Percentiles rank a stretch among this genome's conserved stretches.
These are phyloP conservation scores for Penicillium nordicum DNA, from an alignment of 2,329 filamentous ascomycete genomes.

Conservation along the genomic window DNA sequence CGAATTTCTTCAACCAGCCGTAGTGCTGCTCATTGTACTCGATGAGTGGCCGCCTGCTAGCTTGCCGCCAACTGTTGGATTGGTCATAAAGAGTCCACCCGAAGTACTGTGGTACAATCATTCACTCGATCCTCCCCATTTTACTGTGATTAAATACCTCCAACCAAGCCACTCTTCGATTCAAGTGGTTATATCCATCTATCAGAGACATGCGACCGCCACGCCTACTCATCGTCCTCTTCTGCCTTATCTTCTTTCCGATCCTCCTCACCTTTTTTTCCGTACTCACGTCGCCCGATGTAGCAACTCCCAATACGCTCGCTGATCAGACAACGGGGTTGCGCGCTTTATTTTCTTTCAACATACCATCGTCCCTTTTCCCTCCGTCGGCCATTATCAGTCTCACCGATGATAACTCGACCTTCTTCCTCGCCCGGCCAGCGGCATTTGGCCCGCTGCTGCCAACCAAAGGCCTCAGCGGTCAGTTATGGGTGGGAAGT, in stretches of 20 bases:
- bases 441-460: constrained; percentile 87
- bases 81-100: constrained; percentile 28
- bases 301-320: constrained; percentile 37
- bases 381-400: constrained; percentile 94
- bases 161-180: not conserved
- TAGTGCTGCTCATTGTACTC: constrained; percentile 28
- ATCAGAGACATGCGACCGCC: constrained; percentile 45
- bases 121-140: constrained; percentile 9
- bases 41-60: constrained; percentile 33
- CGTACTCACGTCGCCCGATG: constrained; percentile 40
- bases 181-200: not conserved
- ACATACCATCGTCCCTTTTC: constrained; percentile 79
- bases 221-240: constrained; percentile 45
- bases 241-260: constrained; percentile 48
- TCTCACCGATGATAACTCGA: constrained; percentile 95
- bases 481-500: constrained; percentile 88
- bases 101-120: constrained; percentile 19
- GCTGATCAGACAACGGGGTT: constrained; percentile 47
- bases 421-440: constrained; percentile 88
- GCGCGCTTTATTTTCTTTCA: constrained; percentile 65
- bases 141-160: not conserved
- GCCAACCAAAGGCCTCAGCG: constrained; percentile 72
- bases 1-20: constrained; percentile 12
- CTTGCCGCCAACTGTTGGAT: constrained; percentile 32
- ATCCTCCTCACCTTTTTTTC: constrained; percentile 49